Evolutionary conservation across 768 basidiomycete genomes (phyloP), one percentile per base, ranked within the genome.

Genomic region (Pulveroboletus sp.): DNA sequence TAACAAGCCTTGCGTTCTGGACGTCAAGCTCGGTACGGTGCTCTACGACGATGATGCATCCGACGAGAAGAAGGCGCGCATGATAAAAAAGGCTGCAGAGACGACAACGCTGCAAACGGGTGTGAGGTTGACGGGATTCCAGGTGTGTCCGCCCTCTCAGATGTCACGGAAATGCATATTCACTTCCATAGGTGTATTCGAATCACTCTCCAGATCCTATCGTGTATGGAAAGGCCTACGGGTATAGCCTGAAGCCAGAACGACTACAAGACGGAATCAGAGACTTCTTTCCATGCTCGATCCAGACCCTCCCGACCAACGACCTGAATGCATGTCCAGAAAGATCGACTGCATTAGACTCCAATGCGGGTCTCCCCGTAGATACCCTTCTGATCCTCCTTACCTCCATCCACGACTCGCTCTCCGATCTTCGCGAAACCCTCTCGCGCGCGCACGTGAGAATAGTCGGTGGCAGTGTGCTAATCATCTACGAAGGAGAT

Each of bases 11-110:
- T 92, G 89, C 57, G 79, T 96, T 49, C 73, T 97, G 24, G 95
- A 99, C 64, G 76, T 93, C 63, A 99, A 98, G 68, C 85, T 98
- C 14, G 96, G 96, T 1, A 94, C 87, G 0, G 74, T 86, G 1
- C 76, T 98, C n/a, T 89, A 89, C 54, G 92, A 89, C 43, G 79
- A 84, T 19, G 62, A 64, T 11, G 77, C 86, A 5, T 65, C 77
- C 0, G 74, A 78, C 2, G 89, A 88, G 49, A 99, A 99, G 71
- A 76, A 79, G 51, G 76, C 70, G 34, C 81, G 89, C 22, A 93
- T 94, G 93, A 72, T 78, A 48, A 76, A 80, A 58, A 74, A 76
- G 2, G 92, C 92, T 1, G 73, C 69, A 24, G 68, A 76, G 10
- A 85, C 89, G 0, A 97, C 95, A 2, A 86, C 81, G 10, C 63